Percentiles rank a stretch among this genome's conserved stretches.
Conservation (phyloP, 2,329 filamentous ascomycete genomes). For the Trichophyton mentagrophytes region DNA sequence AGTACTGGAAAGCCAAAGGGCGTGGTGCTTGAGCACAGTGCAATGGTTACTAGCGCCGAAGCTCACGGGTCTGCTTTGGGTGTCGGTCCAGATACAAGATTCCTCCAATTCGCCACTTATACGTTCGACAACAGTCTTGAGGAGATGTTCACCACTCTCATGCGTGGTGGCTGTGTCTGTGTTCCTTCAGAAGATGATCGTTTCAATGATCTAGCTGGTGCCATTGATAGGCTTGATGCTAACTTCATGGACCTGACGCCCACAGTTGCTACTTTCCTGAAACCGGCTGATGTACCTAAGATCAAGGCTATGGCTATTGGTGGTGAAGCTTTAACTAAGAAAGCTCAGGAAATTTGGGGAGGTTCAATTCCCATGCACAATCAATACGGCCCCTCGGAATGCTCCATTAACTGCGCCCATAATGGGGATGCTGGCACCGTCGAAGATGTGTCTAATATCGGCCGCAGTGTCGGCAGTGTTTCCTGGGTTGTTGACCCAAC, state of each 20-base stretch:
- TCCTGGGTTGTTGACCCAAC: slow-evolving; percentile 31
- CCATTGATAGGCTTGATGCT: slow-evolving; percentile 36
- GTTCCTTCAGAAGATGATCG: slow-evolving; percentile 32
- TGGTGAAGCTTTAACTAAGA: slow-evolving; percentile 23
- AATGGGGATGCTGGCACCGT: slow-evolving; percentile 9
- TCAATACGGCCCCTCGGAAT: slow-evolving; percentile 15
- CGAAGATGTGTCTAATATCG: slow-evolving; percentile 12
- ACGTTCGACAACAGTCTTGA: slow-evolving; percentile 33
- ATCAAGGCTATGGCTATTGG: slow-evolving; percentile 26
- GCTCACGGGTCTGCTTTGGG: slow-evolving; percentile 34
- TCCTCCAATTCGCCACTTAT: slow-evolving; percentile 33
- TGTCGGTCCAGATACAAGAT: slow-evolving; percentile 21
- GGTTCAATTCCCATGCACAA: slow-evolving; percentile 11
- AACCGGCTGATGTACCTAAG: slow-evolving; percentile 26
- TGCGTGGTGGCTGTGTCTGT: slow-evolving; percentile 32
- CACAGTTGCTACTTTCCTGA: slow-evolving; percentile 36
- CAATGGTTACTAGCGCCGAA: slow-evolving; percentile 19
- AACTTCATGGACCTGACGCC: slow-evolving; percentile 45
- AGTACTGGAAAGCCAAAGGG: slow-evolving; percentile 80
- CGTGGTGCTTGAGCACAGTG: slow-evolving; percentile 59
- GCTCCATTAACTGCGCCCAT: slow-evolving; percentile 13
- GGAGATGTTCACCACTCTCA: slow-evolving; percentile 23
- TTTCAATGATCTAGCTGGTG: slow-evolving; percentile 34
- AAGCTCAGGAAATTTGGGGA: slow-evolving; percentile 15
- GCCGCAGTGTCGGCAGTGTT: slow-evolving; percentile 10